Base-by-base conservation (phyloP, 768 basidiomycete species). In the Termitomyces sp. region DNA sequence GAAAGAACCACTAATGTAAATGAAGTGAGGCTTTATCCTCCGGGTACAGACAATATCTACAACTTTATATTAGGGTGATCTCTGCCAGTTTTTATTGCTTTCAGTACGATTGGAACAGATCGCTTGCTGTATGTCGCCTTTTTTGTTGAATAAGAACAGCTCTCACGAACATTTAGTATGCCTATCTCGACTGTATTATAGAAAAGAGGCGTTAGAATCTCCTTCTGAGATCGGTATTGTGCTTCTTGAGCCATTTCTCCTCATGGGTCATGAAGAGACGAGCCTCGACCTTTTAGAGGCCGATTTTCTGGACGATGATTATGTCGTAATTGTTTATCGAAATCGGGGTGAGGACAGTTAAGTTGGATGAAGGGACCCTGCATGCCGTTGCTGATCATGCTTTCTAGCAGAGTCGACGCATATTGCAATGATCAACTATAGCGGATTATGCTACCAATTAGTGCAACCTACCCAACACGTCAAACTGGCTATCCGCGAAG, bases 241-340 rank as follows among this genome's bases (percentile, higher is more conserved):
- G 62, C 67, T 86, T 70, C 73, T 87, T 46, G 80, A 85, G 68
- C 83, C 83, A 72, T 71, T 71, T 68, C 69, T 81, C 65, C 74
- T 66, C 57, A 71, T 67, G 68, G 77, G 74, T 42, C 63, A 67
- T 62, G 68, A 75, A 69, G 75, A 70, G 59, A 66, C 58, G 55
- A 73, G 76, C 63, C 69, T 85, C 65, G 77, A 85, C 58, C 63
- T 90, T 46, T 68, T 90, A 67, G 86, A 86, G 64, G 79, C 75
- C 44, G 86, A 90, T 56, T 92, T 92, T 72, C 90, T 93, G 70
- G 90, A 92, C 74, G 86, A 90, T 63, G 81, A 85, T 68, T 75
- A 70, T 65, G 68, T 90, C 59, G 77, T 90, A 63, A 74, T 90
- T 61, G 79, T 89, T 59, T 87, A 82, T 73, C 82, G 80, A 69